Base-by-base conservation (phyloP, 192 early-diverging fungal species). In the Umbelopsis sp. region DNA sequence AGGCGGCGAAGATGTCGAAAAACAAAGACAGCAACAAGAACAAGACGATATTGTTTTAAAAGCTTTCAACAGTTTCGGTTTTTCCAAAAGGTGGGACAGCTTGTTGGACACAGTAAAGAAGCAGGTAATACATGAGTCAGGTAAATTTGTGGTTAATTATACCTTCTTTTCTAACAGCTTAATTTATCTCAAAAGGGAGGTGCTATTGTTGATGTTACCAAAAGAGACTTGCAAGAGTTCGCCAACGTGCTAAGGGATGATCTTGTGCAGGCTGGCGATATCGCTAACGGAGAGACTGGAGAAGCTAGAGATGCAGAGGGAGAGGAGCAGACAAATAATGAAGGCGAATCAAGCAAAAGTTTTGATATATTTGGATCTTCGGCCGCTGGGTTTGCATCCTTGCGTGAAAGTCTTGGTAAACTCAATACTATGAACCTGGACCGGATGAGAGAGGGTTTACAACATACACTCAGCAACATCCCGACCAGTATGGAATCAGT, bases 151-250 rank as follows among this genome's bases (percentile, higher is more conserved):
- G 18, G 5, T 51, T 21, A 46, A 49, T 53, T 1, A 18, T 50
- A 4, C 47, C 18, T 46, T 21, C 16, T 12, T 12, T 27, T 44
- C 22, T 68, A 25, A 52, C 46, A 47, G 13, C 37, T 27, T 16
- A 25, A 41, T 25, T 41, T 47, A 52, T 48, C 4, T 7, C n/a
- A 20, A 41, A 61, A 80, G 78, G 58, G 78, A 45, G 78, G 75
- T 49, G 74, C 68, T 4, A 74, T 86, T 73, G 84, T 83, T 7
- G 78, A 81, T 27, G 84, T 83, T 49, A 83, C 84, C 10, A 78
- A 78, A 49, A 79, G 81, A 25, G 84, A 86, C 58, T 69, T 86
- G 50, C 74, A 80, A 23, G 84, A 86, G 46, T 79, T 86, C 52
- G 82, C 71, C 33, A 78, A 71, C 27, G 81, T 81, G 10, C 71